These are phyloP conservation scores for Candida ovalis DNA, from an alignment of 805 yeast genomes.

Conservation along the genomic window DNA sequence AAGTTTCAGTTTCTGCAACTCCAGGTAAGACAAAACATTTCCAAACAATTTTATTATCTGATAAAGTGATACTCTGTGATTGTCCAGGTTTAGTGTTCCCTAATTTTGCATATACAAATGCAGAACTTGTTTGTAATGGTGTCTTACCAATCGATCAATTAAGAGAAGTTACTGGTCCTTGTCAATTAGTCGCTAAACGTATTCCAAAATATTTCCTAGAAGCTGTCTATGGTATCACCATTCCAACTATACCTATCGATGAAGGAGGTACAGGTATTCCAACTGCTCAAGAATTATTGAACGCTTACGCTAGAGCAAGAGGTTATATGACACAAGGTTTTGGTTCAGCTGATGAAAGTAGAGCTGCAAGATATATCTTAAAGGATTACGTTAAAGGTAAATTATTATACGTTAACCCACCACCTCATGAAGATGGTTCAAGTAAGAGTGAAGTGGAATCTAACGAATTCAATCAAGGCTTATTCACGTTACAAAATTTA, in stretches of 20 bases:
- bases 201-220: constrained; percentile 87
- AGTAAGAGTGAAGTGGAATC: constrained; percentile 49
- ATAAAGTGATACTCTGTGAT: constrained; percentile 84
- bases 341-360: constrained; percentile 93
- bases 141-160: constrained; percentile 97
- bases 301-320: constrained; percentile 92
- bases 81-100: constrained; percentile 99
- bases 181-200: constrained; percentile 78
- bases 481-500: constrained; percentile 60
- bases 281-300: constrained; percentile 82
- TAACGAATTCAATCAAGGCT: constrained; percentile 66
- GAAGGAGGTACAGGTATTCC: constrained; percentile 92
- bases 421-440: constrained; percentile 68
- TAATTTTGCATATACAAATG: constrained; percentile 93
- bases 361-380: constrained; percentile 88
- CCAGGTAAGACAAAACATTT: constrained; percentile 99
- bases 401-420: constrained; percentile 79
- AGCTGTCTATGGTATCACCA: constrained; percentile 89
- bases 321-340: constrained; percentile 97
- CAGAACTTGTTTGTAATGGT: constrained; percentile 96
- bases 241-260: constrained; percentile 65
- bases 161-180: constrained; percentile 88
- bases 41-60: constrained; percentile 87
- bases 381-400: constrained; percentile 96
- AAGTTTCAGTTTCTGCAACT: constrained; percentile 96